Percentiles rank a stretch among this genome's conserved stretches.
Conservation (phyloP, 2,329 filamentous ascomycete species). For the Mycosphaerella sp. region DNA sequence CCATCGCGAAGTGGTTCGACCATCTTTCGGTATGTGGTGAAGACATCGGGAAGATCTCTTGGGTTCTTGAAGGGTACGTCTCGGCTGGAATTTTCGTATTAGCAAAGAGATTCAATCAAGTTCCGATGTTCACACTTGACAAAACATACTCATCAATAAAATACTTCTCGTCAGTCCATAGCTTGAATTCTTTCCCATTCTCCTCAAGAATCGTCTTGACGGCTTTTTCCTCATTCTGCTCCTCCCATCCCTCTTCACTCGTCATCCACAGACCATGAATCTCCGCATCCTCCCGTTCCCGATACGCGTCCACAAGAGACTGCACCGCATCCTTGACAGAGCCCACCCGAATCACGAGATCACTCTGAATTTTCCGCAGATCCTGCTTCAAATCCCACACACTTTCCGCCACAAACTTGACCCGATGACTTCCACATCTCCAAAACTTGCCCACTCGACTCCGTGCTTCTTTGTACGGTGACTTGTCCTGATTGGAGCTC, state of each 20-base stretch:
- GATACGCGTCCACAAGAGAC: constrained; percentile 48
- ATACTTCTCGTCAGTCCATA: constrained; percentile 71
- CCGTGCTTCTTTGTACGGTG: constrained; percentile 62
- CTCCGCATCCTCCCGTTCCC: constrained; percentile 33
- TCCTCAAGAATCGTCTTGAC: constrained; percentile 50
- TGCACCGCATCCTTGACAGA: constrained; percentile 53
- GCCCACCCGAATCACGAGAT: constrained; percentile 59
- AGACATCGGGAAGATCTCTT: constrained; percentile 63
- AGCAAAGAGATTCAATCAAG: too few relatives aligned
- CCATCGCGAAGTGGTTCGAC: constrained; percentile 63
- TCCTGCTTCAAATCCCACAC: constrained; percentile 65
- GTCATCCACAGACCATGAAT: constrained; percentile 69
- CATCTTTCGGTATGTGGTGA: constrained; percentile 66
- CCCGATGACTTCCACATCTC: constrained; percentile 66
- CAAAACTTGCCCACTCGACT: constrained; percentile 62
- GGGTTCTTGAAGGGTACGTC: constrained; percentile 56
- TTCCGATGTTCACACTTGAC: too few relatives aligned
- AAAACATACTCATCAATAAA: constrained; percentile 66
- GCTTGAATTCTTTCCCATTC: constrained; percentile 53
- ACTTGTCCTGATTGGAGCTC: constrained; percentile 42
- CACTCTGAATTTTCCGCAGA: constrained; percentile 54
- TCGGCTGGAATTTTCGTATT: constrained; percentile 38
- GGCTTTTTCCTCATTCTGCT: constrained; percentile 56
- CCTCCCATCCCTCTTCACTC: constrained; percentile 62
- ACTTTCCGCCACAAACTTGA: constrained; percentile 64